Conservation (phyloP, 164 flowering plant genomes). For the Magnolia sinica region DNA sequence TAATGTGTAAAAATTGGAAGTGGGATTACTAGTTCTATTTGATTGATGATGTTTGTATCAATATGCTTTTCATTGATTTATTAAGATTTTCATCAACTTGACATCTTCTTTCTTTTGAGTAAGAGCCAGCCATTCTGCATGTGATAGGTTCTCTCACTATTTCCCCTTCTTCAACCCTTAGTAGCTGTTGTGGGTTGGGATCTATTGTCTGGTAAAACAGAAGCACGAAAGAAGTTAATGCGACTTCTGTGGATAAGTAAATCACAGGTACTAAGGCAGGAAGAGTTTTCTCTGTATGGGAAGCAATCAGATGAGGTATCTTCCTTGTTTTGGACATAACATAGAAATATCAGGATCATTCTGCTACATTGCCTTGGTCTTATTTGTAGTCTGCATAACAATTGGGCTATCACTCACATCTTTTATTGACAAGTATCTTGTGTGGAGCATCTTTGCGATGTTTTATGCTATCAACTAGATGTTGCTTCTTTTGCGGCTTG, state of each 20-base stretch:
- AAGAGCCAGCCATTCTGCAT: not conserved
- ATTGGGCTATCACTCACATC: constrained; percentile 4
- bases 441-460: constrained; percentile 85
- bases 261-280: constrained; percentile 68
- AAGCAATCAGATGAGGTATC: constrained; percentile 76
- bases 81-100: not conserved
- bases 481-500: constrained; percentile 89
- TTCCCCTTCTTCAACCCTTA: constrained; percentile 90
- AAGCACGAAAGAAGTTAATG: constrained; percentile 66
- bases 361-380: not conserved
- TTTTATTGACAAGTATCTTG: constrained; percentile 63
- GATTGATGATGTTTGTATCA: not conserved
- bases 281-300: constrained; percentile 58
- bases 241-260: constrained; percentile 79
- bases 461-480: constrained; percentile 88
- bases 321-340: not conserved
- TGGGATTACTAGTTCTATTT: constrained; percentile 8
- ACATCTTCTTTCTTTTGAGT: not conserved
- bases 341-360: not conserved
- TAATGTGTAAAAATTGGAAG: constrained; percentile 23
- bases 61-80: not conserved
- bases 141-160: constrained; percentile 62
- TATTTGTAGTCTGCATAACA: not conserved
- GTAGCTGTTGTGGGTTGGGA: constrained; percentile 99
- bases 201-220: constrained; percentile 78